These are phyloP conservation scores for Lagenidium giganteum DNA, from an alignment of 352 stramenopile species.

Conservation along the genomic window DNA sequence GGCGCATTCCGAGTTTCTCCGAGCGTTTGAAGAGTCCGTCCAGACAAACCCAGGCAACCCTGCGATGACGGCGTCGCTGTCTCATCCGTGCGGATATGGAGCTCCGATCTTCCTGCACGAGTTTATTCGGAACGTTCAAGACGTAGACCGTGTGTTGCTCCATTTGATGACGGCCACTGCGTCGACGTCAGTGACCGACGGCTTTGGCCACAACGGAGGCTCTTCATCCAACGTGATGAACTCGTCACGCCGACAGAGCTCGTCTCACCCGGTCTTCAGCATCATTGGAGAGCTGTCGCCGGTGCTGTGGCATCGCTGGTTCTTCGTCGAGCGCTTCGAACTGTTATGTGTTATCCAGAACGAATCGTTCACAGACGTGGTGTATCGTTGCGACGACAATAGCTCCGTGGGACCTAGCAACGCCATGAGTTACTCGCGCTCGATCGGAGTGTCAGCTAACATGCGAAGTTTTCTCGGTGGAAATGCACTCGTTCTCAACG, in stretches of 20 bases:
- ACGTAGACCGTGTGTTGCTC: slow-evolving; percentile 72
- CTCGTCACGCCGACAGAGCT: slow-evolving; percentile 21
- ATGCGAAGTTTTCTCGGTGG: too few species aligned
- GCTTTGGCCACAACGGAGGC: slow-evolving; percentile 37
- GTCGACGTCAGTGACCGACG: slow-evolving; percentile 22
- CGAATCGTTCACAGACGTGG: slow-evolving; percentile 39
- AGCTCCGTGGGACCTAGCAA: too few species aligned
- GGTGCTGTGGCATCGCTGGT: slow-evolving; percentile 78
- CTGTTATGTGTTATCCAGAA: slow-evolving; percentile 58
- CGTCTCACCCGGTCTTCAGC: slow-evolving; percentile 73
- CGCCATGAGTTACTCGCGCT: neutral
- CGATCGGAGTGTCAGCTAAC: too few species aligned
- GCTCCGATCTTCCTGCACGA: slow-evolving; percentile 51
- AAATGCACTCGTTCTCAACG: slow-evolving; percentile 22
- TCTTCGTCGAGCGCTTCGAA: slow-evolving; percentile 76
- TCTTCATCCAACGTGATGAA: slow-evolving; percentile 35
- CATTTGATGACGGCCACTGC: slow-evolving; percentile 70
- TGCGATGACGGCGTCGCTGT: neutral
- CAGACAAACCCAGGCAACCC: too few species aligned
- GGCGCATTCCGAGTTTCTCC: slow-evolving; percentile 64
- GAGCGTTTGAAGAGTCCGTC: slow-evolving; percentile 68
- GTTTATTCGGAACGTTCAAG: slow-evolving; percentile 71
- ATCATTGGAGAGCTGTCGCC: slow-evolving; percentile 78
- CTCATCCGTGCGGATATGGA: slow-evolving; percentile 12
- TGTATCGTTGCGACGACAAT: too few species aligned